Evolutionary conservation across 177 flowering plant genomes (phyloP).

Genomic region (Vitis hybrid): DNA sequence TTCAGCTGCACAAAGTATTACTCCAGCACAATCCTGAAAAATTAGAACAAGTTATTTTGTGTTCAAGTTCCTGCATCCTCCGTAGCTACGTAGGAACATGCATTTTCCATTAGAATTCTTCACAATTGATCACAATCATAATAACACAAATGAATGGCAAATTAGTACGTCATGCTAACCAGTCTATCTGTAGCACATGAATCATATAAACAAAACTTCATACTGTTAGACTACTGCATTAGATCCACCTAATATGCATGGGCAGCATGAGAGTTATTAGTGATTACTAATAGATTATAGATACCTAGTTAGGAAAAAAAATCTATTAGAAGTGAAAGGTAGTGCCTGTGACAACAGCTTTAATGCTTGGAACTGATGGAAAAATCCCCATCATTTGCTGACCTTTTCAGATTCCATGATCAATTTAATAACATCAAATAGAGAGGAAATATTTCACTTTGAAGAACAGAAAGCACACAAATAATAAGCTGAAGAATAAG

Average conservation of each 20-base stretch:
- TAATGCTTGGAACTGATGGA: not conserved
- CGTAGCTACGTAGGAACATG: no score
- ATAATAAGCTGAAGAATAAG: constrained; percentile 3
- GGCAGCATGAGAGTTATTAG: no score
- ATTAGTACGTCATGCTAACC: no score
- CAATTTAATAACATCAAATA: not conserved
- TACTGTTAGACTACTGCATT: no score
- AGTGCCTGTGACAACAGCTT: not conserved
- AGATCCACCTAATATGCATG: no score
- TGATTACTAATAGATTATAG: no score
- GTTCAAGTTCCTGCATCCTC: not conserved
- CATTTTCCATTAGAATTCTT: no score
- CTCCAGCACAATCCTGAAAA: constrained; percentile 96
- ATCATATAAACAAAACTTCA: no score
- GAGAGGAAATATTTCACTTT: not conserved
- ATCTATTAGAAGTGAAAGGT: not conserved
- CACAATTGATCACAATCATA: no score
- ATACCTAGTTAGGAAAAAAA: no score
- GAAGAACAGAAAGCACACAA: not conserved
- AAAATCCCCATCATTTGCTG: not conserved
- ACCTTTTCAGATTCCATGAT: not conserved
- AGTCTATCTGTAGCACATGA: no score
- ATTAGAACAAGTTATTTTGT: not conserved
- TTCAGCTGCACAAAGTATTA: constrained; percentile 93
- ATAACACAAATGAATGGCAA: no score